phyloP scores from a whole-genome alignment of 1,284 basidiomycete genomes.

The Pseudozyma pruni region DNA sequence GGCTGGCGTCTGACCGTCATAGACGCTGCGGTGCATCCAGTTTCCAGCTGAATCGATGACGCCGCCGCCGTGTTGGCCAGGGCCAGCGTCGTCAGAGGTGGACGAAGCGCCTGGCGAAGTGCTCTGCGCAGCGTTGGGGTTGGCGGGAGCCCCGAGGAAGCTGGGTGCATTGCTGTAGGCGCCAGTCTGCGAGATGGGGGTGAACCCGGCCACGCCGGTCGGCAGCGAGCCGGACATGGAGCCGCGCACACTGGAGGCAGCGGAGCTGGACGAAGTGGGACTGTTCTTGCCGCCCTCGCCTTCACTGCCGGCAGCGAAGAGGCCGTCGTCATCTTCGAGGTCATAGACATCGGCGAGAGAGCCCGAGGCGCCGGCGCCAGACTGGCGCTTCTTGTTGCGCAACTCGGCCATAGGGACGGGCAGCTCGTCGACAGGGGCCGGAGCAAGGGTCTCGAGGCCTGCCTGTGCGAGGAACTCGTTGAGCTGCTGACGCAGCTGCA shows the following conservation, averaged over 20 bases:
- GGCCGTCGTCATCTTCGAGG: conserved; percentile 47
- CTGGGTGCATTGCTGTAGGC: conserved; percentile 4
- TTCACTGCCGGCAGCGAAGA: conserved; percentile 37
- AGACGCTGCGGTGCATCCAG: conserved; percentile 22
- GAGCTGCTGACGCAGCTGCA: conserved; percentile 51
- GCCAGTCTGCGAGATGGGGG: conserved; percentile 24
- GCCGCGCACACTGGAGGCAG: conserved; percentile 28
- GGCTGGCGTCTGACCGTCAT: conserved; percentile 8
- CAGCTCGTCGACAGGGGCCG: conserved; percentile 32
- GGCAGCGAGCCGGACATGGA: conserved; percentile 33
- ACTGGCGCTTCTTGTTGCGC: conserved; percentile 41
- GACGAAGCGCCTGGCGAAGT: conserved; percentile 36
- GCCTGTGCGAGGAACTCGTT: conserved; percentile 51
- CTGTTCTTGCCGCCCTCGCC: conserved; percentile 43
- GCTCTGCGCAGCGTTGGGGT: conserved; percentile 4
- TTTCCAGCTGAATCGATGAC: conserved; percentile 20
- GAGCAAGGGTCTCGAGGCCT: conserved; percentile 43
- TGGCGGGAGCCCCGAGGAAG: conserved; percentile 18
- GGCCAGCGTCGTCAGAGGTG: conserved; percentile 24
- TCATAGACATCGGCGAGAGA: conserved; percentile 28
- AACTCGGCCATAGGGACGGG: conserved; percentile 45
- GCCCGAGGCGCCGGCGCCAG: conserved; percentile 4
- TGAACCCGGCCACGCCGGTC: conserved; percentile 24
- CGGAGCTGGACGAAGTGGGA: conserved; percentile 35
- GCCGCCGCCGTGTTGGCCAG: conserved; percentile 11